These are phyloP conservation scores for Gossypium bickii DNA, from an alignment of 345 rosid species.

Conservation along the genomic window DNA sequence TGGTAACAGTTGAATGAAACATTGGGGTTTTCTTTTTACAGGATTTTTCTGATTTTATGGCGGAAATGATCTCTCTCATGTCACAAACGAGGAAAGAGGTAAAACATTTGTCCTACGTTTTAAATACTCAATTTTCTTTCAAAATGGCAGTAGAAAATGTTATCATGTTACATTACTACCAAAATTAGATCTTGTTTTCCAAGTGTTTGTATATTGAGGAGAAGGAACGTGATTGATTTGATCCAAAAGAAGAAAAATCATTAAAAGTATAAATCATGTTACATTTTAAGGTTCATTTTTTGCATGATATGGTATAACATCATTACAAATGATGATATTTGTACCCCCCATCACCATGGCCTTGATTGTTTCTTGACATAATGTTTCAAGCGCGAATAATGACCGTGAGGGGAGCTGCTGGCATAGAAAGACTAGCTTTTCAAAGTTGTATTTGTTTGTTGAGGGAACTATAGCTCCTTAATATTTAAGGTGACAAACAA, in stretches of 20 bases:
- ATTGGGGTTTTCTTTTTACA: slow-evolving; percentile 12
- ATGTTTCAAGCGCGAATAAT: neutral
- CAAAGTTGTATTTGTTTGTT: too few species aligned
- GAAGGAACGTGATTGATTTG: neutral
- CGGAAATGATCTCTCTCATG: slow-evolving; percentile 47
- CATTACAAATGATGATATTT: neutral
- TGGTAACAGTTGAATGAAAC: neutral
- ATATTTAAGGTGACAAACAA: too few species aligned
- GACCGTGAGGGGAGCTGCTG: neutral
- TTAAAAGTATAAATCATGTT: too few species aligned
- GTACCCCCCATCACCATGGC: neutral
- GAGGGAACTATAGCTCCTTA: neutral
- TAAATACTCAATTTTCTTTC: neutral
- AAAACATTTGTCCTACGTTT: neutral
- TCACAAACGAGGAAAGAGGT: slow-evolving; percentile 42
- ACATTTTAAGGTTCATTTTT: neutral
- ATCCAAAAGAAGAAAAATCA: neutral
- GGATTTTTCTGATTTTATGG: slow-evolving; percentile 51
- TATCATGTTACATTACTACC: neutral
- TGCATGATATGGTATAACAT: neutral
- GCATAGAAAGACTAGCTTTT: neutral
- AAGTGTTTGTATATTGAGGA: neutral
- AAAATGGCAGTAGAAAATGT: neutral
- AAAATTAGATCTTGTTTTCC: neutral
- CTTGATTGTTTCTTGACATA: neutral